Conservation (phyloP, 371 early-diverging fungal genomes). For the Syncephalastrum monosporum region DNA sequence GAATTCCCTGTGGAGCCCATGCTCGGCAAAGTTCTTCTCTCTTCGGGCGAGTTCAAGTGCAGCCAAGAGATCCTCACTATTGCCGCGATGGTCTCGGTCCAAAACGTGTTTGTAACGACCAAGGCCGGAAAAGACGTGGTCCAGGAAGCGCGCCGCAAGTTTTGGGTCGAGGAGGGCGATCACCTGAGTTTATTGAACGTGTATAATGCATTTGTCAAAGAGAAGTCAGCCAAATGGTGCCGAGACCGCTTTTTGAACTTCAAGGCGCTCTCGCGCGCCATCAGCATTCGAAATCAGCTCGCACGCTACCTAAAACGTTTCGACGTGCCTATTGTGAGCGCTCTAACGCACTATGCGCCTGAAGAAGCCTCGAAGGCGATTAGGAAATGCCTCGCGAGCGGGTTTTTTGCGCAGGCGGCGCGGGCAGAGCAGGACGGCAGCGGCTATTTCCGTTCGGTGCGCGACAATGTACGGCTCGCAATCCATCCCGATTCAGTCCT, state of each 20-base stretch:
- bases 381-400: conserved; percentile 70
- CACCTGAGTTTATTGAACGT: conserved; percentile 79
- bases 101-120: conserved; percentile 69
- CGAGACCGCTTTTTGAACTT: conserved; percentile 71
- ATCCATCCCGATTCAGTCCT: conserved; percentile 80
- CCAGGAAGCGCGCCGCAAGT: conserved; percentile 64
- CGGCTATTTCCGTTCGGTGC: conserved; percentile 66
- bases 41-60: conserved; percentile 68
- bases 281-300: conserved; percentile 70
- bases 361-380: conserved; percentile 49
- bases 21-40: conserved; percentile 70
- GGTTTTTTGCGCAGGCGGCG: conserved; percentile 79
- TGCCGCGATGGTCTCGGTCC: conserved; percentile 81
- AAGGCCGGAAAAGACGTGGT: conserved; percentile 51
- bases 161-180: conserved; percentile 84
- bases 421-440: conserved; percentile 55
- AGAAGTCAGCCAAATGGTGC: conserved; percentile 74
- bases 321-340: conserved; percentile 45
- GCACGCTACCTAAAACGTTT: conserved; percentile 62
- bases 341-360: conserved; percentile 31
- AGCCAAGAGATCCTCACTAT: conserved; percentile 79
- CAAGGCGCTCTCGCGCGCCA: conserved; percentile 67
- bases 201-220: conserved; percentile 70
- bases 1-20: conserved; percentile 83
- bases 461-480: conserved; percentile 56